phyloP scores from a whole-genome alignment of 2,329 filamentous ascomycete genomes.

The Penicillium sp. region DNA sequence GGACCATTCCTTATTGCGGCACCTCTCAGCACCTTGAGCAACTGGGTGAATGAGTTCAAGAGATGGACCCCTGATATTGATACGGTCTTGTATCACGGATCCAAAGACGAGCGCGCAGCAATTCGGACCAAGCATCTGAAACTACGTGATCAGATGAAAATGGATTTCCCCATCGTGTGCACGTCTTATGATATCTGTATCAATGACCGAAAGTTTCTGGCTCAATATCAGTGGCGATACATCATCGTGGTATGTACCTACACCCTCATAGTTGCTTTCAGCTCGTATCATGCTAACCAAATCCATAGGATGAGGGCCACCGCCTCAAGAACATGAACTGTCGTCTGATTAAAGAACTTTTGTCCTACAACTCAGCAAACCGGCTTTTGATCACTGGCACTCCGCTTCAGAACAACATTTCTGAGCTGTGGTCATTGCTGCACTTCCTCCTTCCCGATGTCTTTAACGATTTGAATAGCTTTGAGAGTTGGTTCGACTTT shows the following conservation, averaged over 20 bases:
- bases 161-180: constrained; percentile 83
- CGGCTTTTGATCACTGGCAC: constrained; percentile 92
- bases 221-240: constrained; percentile 89
- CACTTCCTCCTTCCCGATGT: constrained; percentile 92
- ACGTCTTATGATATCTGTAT: constrained; percentile 97
- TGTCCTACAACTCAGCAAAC: constrained; percentile 86
- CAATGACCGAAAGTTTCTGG: constrained; percentile 77
- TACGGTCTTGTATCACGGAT: constrained; percentile 87
- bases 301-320: constrained; percentile 78
- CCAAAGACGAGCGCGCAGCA: constrained; percentile 69
- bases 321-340: constrained; percentile 97
- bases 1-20: constrained; percentile 90
- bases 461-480: constrained; percentile 89
- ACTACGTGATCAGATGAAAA: constrained; percentile 61
- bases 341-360: constrained; percentile 81
- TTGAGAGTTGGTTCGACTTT: constrained; percentile 97
- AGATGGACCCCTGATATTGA: constrained; percentile 89
- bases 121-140: constrained; percentile 73
- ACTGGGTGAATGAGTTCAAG: constrained; percentile 93
- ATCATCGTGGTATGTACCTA: constrained; percentile 73
- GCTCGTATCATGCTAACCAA: constrained; percentile 12
- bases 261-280: background rate
- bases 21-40: constrained; percentile 85
- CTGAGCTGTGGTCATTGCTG: constrained; percentile 89
- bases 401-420: constrained; percentile 90